Conservation (phyloP, 2,329 filamentous ascomycete genomes). For the Colletotrichum siamense region DNA sequence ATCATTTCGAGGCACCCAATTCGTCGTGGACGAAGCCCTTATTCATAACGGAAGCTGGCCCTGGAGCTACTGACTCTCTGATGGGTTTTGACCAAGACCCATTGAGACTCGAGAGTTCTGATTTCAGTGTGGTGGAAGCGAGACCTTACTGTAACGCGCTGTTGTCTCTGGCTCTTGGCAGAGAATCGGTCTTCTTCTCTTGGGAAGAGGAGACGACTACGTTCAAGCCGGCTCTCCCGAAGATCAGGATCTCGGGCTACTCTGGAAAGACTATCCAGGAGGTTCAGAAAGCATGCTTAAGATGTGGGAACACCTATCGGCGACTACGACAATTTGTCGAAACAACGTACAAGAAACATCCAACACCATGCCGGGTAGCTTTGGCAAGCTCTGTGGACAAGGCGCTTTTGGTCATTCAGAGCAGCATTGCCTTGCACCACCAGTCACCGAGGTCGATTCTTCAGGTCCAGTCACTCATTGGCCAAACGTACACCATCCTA, state of each 20-base stretch:
- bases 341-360: conserved; percentile 46
- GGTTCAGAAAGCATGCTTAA: conserved; percentile 51
- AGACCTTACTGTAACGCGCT: conserved; percentile 62
- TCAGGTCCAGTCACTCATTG: conserved; percentile 56
- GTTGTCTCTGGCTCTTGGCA: conserved; percentile 70
- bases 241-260: conserved; percentile 61
- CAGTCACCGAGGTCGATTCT: conserved; percentile 52
- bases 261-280: conserved; percentile 54
- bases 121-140: conserved; percentile 50
- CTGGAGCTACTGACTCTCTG: conserved; percentile 69
- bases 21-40: conserved; percentile 45
- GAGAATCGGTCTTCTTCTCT: conserved; percentile 73
- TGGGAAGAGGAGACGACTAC: conserved; percentile 58
- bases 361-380: conserved; percentile 55
- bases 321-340: conserved; percentile 53
- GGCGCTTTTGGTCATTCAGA: conserved; percentile 54
- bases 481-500: conserved; percentile 53
- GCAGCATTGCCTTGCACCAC: conserved; percentile 50
- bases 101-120: conserved; percentile 40
- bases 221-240: conserved; percentile 56
- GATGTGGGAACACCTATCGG: conserved; percentile 53
- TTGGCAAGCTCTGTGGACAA: conserved; percentile 55
- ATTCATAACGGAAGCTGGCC: conserved; percentile 73
- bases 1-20: conserved; percentile 60
- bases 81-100: conserved; percentile 48